A percentile compares a stretch with the other conserved stretches of the same genome.
phyloP scores from a whole-genome alignment of 2,329 filamentous ascomycete species.

The Hypoxylon sp. region DNA sequence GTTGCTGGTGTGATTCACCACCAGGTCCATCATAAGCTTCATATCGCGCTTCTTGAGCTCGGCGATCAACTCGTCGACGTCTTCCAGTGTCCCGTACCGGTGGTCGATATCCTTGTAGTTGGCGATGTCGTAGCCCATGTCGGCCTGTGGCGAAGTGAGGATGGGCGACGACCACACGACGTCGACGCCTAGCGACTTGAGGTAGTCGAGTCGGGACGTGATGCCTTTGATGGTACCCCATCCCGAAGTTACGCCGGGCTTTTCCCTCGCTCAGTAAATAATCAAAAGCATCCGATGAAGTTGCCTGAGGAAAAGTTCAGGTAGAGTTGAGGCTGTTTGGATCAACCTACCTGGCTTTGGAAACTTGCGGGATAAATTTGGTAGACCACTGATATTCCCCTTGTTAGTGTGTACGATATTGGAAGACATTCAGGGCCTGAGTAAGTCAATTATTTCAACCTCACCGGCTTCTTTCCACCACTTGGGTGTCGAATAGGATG shows the following conservation, averaged over 20 bases:
- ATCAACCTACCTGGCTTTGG: conserved; percentile 34
- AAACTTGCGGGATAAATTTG: conserved; percentile 41
- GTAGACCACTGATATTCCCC: conserved; percentile 29
- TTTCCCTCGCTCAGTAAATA: conserved; percentile 9
- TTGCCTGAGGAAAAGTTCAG: background rate
- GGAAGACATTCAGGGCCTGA: background rate
- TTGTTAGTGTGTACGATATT: conserved; percentile 5
- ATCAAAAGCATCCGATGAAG: conserved; percentile 13
- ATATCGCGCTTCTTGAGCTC: conserved; percentile 72
- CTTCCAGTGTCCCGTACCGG: conserved; percentile 73
- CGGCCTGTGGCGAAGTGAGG: conserved; percentile 71
- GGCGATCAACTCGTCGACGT: conserved; percentile 72
- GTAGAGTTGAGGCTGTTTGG: background rate
- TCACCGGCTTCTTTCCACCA: conserved; percentile 42
- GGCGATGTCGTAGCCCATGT: conserved; percentile 78
- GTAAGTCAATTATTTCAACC: background rate
- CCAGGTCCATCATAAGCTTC: conserved; percentile 79
- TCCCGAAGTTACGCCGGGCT: conserved; percentile 53
- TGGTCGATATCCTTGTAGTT: conserved; percentile 75
- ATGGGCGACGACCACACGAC: conserved; percentile 76
- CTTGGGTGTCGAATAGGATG: conserved; percentile 37
- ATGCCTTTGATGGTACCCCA: conserved; percentile 74
- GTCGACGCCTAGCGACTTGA: conserved; percentile 70
- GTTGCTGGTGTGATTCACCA: conserved; percentile 81
- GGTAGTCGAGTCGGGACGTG: conserved; percentile 70